These are phyloP conservation scores for Chionographis japonica DNA, from an alignment of 106 monocot genomes.

Conservation along the genomic window DNA sequence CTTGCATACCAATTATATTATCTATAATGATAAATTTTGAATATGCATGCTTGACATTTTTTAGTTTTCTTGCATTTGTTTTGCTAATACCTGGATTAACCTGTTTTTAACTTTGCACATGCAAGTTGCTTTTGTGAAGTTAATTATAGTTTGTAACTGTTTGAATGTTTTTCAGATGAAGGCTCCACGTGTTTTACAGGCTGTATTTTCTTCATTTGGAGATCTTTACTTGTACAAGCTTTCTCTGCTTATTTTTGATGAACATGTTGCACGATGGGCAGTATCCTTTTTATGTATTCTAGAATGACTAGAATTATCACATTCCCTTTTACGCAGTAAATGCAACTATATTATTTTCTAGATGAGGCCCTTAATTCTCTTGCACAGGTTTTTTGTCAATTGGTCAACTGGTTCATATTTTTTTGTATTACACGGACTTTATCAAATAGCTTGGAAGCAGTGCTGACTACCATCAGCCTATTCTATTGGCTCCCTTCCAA, in stretches of 20 bases:
- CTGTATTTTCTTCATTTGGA: slow-evolving; percentile 81
- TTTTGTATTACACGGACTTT: slow-evolving; percentile 87
- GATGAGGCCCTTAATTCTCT: slow-evolving; percentile 29
- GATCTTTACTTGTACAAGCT: slow-evolving; percentile 89
- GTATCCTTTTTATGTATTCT: slow-evolving; percentile 58
- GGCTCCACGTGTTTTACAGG: slow-evolving; percentile 74
- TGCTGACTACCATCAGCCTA: slow-evolving; percentile 56
- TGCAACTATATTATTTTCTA: not conserved
- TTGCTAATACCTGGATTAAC: no score
- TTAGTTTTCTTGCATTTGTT: no score
- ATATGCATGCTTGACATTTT: no score
- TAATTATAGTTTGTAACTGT: not conserved
- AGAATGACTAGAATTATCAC: not conserved
- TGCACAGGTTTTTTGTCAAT: slow-evolving; percentile 73
- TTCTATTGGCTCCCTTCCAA: slow-evolving; percentile 73
- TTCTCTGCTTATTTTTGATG: slow-evolving; percentile 53
- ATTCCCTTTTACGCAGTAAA: no score
- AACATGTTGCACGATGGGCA: slow-evolving; percentile 73
- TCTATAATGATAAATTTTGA: no score
- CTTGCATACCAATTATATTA: no score
- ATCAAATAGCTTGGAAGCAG: slow-evolving; percentile 85
- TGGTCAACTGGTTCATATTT: slow-evolving; percentile 94
- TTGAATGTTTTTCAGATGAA: slow-evolving; percentile 39
- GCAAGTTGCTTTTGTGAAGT: not conserved
- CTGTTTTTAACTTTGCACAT: not conserved